A percentile compares a stretch with the other conserved stretches of the same genome.
Evolutionary conservation across 1,284 basidiomycete genomes (phyloP).

Genomic region (Lignosus rhinocerotis): DNA sequence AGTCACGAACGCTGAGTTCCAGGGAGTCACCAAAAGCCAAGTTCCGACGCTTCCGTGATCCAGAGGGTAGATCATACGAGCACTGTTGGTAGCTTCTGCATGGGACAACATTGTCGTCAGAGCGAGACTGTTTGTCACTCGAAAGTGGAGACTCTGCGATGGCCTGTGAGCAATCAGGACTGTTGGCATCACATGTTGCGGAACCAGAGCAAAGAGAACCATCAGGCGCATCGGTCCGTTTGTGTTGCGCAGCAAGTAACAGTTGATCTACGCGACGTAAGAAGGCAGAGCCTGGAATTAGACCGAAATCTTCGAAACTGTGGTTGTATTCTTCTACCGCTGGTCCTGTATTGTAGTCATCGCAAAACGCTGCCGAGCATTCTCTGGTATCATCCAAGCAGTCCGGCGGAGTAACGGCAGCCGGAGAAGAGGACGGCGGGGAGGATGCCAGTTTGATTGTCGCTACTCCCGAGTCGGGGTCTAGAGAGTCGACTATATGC

Average conservation of each 20-base stretch:
- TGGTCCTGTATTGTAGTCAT: not conserved
- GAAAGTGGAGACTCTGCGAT: too few species aligned
- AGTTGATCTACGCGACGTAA: constrained; percentile 1
- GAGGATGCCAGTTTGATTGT: constrained; percentile 11
- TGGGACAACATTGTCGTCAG: too few species aligned
- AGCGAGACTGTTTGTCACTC: too few species aligned
- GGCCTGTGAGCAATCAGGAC: too few species aligned
- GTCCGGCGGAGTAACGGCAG: constrained; percentile 9
- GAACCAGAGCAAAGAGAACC: not conserved
- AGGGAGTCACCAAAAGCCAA: not conserved
- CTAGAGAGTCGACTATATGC: not conserved
- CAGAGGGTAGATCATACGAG: not conserved
- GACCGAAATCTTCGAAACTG: not conserved
- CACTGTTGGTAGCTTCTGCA: not conserved
- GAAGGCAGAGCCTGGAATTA: not conserved
- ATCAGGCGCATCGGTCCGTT: not conserved
- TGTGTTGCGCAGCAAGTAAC: constrained; percentile 7
- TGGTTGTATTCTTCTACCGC: not conserved
- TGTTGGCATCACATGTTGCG: not conserved
- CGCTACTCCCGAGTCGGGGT: not conserved
- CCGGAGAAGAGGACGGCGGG: constrained; percentile 15
- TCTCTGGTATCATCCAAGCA: not conserved
- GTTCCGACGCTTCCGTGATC: not conserved
- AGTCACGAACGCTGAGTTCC: not conserved
- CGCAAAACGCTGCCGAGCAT: not conserved